Conservation (phyloP, 1,139 yeast species). For the Geotrichum cucujoidarum region DNA sequence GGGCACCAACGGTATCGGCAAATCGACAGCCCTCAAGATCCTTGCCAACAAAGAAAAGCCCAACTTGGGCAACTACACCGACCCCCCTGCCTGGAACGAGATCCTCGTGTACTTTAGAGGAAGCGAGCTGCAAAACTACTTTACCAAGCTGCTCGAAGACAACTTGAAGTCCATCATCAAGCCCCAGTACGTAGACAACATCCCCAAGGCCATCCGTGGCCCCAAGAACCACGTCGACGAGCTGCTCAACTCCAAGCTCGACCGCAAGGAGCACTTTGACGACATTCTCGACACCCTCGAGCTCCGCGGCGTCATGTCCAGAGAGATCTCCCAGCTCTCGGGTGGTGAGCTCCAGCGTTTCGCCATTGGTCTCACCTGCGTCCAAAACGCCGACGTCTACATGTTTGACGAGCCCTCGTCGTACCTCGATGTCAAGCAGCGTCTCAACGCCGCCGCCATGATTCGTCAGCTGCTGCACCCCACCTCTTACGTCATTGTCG, state of each 20-base stretch:
- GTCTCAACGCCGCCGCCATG: constrained; percentile 93
- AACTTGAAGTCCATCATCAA: constrained; percentile 90
- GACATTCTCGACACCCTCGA: constrained; percentile 65
- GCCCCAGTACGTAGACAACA: constrained; percentile 96
- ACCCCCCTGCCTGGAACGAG: constrained; percentile 97
- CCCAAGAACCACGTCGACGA: constrained; percentile 85
- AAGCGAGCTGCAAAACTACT: constrained; percentile 91
- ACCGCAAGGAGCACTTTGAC: constrained; percentile 59
- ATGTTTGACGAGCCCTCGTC: constrained; percentile 99
- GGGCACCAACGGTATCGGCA: constrained; percentile 98
- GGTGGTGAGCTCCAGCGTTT: constrained; percentile 99
- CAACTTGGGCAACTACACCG: constrained; percentile 85
- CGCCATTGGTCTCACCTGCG: constrained; percentile 96
- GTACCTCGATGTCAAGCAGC: constrained; percentile 95
- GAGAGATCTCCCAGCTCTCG: constrained; percentile 84
- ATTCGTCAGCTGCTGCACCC: constrained; percentile 78
- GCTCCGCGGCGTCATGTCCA: constrained; percentile 63
- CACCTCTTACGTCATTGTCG: constrained; percentile 81
- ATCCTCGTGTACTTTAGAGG: constrained; percentile 90
- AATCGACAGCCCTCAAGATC: constrained; percentile 95
- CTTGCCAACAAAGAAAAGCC: constrained; percentile 98
- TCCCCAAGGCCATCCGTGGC: constrained; percentile 92
- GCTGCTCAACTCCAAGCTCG: constrained; percentile 67
- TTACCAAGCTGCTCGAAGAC: constrained; percentile 90
- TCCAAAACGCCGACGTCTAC: constrained; percentile 89